These are phyloP conservation scores for Eremothecium cymbalariae DNA, from an alignment of 1,139 yeast species.

Conservation along the genomic window DNA sequence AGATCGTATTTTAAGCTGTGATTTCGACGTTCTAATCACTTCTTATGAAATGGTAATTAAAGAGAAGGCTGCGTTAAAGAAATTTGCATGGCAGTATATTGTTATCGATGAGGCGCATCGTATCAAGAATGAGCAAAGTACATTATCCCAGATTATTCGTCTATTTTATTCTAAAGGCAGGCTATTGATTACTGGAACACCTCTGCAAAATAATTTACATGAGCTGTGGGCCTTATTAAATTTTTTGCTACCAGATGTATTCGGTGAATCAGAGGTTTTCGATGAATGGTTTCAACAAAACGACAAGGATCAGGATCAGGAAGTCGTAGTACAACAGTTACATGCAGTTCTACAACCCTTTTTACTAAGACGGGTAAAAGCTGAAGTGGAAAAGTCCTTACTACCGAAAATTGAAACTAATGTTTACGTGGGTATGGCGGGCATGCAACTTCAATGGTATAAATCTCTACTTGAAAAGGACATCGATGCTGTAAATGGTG, in stretches of 20 bases:
- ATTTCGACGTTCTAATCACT: constrained; percentile 83
- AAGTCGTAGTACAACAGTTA: constrained; percentile 70
- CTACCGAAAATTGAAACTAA: constrained; percentile 87
- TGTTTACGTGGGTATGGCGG: constrained; percentile 87
- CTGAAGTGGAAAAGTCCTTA: constrained; percentile 87
- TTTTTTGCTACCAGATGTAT: constrained; percentile 87
- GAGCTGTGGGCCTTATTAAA: constrained; percentile 93
- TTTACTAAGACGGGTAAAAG: constrained; percentile 76
- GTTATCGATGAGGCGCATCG: constrained; percentile 96
- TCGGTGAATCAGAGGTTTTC: constrained; percentile 81
- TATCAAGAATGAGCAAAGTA: constrained; percentile 87
- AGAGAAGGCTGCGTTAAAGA: constrained; percentile 72
- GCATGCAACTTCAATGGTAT: constrained; percentile 91
- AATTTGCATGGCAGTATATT: constrained; percentile 87
- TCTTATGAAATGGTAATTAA: constrained; percentile 90
- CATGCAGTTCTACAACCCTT: constrained; percentile 85
- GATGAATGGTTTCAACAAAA: constrained; percentile 75
- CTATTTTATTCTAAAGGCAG: constrained; percentile 79
- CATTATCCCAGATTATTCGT: constrained; percentile 82
- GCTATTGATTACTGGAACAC: constrained; percentile 89
- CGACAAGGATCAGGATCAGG: constrained; percentile 49
- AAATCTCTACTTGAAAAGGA: constrained; percentile 82
- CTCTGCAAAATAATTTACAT: constrained; percentile 86
- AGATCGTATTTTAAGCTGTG: constrained; percentile 52
- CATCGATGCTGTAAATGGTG: constrained; percentile 93